A percentile compares a stretch with the other conserved stretches of the same genome.
phyloP scores from a whole-genome alignment of 352 stramenopile species.

The Phytophthora pluvialis region DNA sequence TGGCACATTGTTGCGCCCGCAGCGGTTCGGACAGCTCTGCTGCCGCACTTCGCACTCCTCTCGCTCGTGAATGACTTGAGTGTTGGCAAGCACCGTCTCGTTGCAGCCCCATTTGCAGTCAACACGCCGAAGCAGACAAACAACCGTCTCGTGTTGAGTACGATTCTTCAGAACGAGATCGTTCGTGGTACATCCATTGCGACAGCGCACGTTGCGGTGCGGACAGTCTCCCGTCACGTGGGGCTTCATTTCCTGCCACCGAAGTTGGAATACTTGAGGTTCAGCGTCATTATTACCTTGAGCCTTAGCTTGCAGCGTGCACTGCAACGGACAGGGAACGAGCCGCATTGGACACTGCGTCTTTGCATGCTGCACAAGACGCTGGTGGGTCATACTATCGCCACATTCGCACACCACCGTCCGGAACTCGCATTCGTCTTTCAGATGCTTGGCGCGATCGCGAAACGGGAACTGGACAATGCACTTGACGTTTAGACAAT shows the following conservation, averaged over 20 bases:
- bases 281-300: neutral
- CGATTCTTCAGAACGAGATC: constrained; percentile 53
- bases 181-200: constrained; percentile 62
- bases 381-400: constrained; percentile 62
- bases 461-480: constrained; percentile 25
- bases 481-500: constrained; percentile 64
- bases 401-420: constrained; percentile 57
- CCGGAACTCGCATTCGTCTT: constrained; percentile 54
- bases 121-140: constrained; percentile 60
- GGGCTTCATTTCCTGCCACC: constrained; percentile 46
- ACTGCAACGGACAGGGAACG: constrained; percentile 61
- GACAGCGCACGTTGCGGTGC: constrained; percentile 65
- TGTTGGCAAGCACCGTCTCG: constrained; percentile 51
- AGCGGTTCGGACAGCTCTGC: constrained; percentile 61
- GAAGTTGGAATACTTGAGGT: constrained; percentile 33
- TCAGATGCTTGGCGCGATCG: constrained; percentile 37
- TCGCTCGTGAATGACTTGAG: constrained; percentile 53
- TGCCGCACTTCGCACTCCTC: constrained; percentile 61
- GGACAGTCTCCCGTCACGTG: constrained; percentile 57
- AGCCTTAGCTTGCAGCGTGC: constrained; percentile 3
- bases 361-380: constrained; percentile 50
- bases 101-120: constrained; percentile 65
- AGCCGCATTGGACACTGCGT: constrained; percentile 53
- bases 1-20: constrained; percentile 37
- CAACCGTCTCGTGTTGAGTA: constrained; percentile 46